phyloP scores from a whole-genome alignment of 176 grass and related monocot genomes.

The Chrysopogon serrulatus region DNA sequence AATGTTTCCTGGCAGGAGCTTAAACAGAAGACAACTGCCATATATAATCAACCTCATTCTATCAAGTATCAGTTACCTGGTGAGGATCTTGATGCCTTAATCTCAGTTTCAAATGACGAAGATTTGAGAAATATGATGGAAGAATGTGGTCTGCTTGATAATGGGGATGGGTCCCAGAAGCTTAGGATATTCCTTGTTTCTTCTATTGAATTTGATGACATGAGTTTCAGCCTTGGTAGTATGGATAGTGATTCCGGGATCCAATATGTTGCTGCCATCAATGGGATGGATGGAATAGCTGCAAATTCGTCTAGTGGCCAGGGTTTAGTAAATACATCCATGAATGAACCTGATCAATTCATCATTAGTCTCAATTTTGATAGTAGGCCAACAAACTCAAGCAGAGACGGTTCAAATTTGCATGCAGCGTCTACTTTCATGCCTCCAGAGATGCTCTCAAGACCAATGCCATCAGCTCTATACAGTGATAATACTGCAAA shows the following conservation, averaged over 20 bases:
- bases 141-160: conserved; percentile 73
- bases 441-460: conserved; percentile 26
- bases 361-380: conserved; percentile 64
- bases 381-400: conserved; percentile 33
- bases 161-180: conserved; percentile 70
- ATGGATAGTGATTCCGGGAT: conserved; percentile 85
- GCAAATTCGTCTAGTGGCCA: conserved; percentile 50
- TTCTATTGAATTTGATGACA: conserved; percentile 73
- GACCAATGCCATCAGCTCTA: conserved; percentile 7
- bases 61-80: conserved; percentile 94
- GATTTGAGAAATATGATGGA: conserved; percentile 96
- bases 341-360: conserved; percentile 62
- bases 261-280: conserved; percentile 91
- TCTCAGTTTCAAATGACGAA: conserved; percentile 80
- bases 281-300: conserved; percentile 63
- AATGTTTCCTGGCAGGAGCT: conserved; percentile 83
- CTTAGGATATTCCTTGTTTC: conserved; percentile 86
- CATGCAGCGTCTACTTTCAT: conserved; percentile 13
- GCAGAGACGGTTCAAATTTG: conserved; percentile 35
- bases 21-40: conserved; percentile 61
- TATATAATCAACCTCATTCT: conserved; percentile 67
- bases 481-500: conserved; percentile 40
- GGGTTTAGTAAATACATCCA: conserved; percentile 49
- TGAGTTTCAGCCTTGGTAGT: conserved; percentile 66
- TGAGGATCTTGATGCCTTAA: conserved; percentile 89